A percentile compares a stretch with the other conserved stretches of the same genome.
These are phyloP conservation scores for Arxiozyma heterogenica DNA, from an alignment of 1,139 yeast genomes.

Conservation along the genomic window DNA sequence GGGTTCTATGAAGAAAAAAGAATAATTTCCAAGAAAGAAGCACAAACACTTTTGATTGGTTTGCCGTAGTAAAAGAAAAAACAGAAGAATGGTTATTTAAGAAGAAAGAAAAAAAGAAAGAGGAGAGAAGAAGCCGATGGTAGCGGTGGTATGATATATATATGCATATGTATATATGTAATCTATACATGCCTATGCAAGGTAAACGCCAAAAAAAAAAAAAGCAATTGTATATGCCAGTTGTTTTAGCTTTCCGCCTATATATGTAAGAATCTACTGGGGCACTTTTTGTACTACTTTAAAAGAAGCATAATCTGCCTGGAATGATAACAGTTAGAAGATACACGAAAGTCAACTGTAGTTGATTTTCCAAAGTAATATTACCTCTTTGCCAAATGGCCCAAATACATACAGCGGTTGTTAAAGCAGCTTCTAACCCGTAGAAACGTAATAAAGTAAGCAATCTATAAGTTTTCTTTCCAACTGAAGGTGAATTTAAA, in stretches of 20 bases:
- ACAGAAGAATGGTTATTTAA: not conserved
- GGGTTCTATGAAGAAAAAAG: not conserved
- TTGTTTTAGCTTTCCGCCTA: too few species aligned
- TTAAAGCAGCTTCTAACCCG: constrained; percentile 25
- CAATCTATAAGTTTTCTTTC: not conserved
- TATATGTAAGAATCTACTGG: constrained; percentile 1
- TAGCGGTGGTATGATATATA: too few species aligned
- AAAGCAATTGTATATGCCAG: too few species aligned
- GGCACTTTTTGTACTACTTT: not conserved
- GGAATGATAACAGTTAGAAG: constrained; percentile 27
- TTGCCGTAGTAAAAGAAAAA: not conserved
- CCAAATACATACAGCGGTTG: constrained; percentile 24
- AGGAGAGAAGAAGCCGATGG: too few species aligned
- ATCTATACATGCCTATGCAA: too few species aligned
- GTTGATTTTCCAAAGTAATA: constrained; percentile 13
- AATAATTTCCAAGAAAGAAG: not conserved
- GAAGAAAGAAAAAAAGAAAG: not conserved
- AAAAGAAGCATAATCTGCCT: constrained; percentile 13
- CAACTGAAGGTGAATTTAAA: constrained; percentile 1
- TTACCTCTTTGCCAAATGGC: constrained; percentile 20
- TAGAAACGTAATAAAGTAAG: constrained; percentile 13
- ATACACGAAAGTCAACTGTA: constrained; percentile 19
- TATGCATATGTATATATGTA: too few species aligned
- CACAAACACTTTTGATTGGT: not conserved
- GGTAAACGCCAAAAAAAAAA: too few species aligned